A percentile compares a stretch with the other conserved stretches of the same genome.
Conservation (phyloP, 2,329 filamentous ascomycete genomes). For the Microdochium bolleyi region DNA sequence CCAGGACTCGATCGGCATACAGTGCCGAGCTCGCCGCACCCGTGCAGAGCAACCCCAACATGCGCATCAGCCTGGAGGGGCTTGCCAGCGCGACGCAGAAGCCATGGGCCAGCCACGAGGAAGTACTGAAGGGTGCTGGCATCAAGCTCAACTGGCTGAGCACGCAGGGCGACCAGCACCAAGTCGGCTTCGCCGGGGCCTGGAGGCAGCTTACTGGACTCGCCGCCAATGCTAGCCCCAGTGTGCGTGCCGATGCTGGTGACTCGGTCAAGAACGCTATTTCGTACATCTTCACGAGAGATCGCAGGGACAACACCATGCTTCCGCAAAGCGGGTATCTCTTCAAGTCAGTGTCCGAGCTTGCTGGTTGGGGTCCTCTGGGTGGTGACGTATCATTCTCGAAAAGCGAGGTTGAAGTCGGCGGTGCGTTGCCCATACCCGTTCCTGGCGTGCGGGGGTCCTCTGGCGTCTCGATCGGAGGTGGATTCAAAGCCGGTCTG, state of each 20-base stretch:
- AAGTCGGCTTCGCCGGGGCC: constrained; percentile 69
- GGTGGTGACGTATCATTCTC: constrained; percentile 88
- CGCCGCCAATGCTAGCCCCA: constrained; percentile 66
- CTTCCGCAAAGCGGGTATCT: constrained; percentile 79
- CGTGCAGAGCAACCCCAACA: constrained; percentile 74
- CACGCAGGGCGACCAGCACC: constrained; percentile 58
- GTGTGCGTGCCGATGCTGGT: constrained; percentile 76
- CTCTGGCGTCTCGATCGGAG: constrained; percentile 76
- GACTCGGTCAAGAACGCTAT: constrained; percentile 86
- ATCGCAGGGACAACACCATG: constrained; percentile 76
- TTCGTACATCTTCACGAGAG: constrained; percentile 71
- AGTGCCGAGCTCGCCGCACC: constrained; percentile 79
- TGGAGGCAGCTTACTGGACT: constrained; percentile 89
- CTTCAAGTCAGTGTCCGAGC: constrained; percentile 66
- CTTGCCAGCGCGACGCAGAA: constrained; percentile 81
- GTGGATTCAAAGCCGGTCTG: constrained; percentile 71
- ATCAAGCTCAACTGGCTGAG: constrained; percentile 71
- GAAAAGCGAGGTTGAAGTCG: constrained; percentile 81
- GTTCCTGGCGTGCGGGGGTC: constrained; percentile 60
- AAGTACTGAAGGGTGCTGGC: constrained; percentile 71
- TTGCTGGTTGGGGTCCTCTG: constrained; percentile 81
- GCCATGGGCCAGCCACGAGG: constrained; percentile 89
- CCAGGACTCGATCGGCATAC: constrained; percentile 85
- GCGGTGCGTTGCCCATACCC: constrained; percentile 65
- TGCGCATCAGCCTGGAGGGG: constrained; percentile 70